Conservation (phyloP, 306 rosid species). For the Cyclanthera cordifolia region DNA sequence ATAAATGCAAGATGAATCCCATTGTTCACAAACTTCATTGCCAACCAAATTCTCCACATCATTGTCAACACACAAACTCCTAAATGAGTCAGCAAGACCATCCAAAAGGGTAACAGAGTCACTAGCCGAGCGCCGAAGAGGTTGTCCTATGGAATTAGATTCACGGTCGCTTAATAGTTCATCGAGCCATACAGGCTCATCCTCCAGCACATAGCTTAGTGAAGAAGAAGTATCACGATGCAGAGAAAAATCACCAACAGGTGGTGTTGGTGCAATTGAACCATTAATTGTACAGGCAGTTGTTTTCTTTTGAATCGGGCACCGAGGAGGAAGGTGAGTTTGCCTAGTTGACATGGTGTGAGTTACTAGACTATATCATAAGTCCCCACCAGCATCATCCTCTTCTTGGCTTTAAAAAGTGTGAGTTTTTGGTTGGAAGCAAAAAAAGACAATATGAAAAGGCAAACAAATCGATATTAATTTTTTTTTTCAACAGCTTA, state of each 20-base stretch:
- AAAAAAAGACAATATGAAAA: conserved; percentile 8
- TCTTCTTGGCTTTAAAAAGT: conserved; percentile 1
- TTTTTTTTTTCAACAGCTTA: not conserved
- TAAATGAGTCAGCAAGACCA: conserved; percentile 19
- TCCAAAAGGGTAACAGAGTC: conserved; percentile 28
- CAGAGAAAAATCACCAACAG: conserved; percentile 4
- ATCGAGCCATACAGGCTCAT: conserved; percentile 31
- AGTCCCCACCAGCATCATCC: conserved; percentile 21
- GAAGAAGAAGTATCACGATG: conserved; percentile 14
- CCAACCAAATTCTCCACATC: conserved; percentile 18
- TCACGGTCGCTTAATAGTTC: conserved; percentile 23
- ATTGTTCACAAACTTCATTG: conserved; percentile 13
- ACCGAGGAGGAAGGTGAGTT: conserved; percentile 39
- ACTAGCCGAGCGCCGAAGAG: conserved; percentile 28
- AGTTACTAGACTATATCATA: conserved; percentile 19
- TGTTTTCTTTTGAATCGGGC: conserved; percentile 32
- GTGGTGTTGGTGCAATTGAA: conserved; percentile 3
- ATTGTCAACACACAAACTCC: conserved; percentile 9
- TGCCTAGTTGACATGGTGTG: conserved; percentile 34
- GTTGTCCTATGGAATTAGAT: conserved; percentile 13
- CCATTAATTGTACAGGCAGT: conserved; percentile 13
- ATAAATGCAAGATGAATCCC: conserved; percentile 26
- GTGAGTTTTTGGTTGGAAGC: not conserved
- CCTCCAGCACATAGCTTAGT: conserved; percentile 16
- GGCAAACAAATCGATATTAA: not conserved